phyloP scores from a whole-genome alignment of 352 stramenopile species.

The Phytophthora pseudosyringae region DNA sequence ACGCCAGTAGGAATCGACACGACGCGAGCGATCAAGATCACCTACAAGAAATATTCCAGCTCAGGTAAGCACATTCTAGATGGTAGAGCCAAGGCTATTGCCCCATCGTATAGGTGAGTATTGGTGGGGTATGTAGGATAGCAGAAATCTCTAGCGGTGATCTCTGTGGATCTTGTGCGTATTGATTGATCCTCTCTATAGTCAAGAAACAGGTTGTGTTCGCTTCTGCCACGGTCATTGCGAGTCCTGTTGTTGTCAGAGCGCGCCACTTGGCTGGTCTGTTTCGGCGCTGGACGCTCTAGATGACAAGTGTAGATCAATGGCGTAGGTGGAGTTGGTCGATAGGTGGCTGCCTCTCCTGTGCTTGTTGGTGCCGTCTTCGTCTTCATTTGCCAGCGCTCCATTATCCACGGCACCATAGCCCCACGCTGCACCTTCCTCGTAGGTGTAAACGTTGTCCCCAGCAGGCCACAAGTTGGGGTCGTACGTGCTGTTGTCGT shows the following conservation, averaged over 20 bases:
- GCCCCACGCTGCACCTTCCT: conserved; percentile 22
- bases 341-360: conserved; percentile 33
- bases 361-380: neutral
- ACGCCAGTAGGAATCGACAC: conserved; percentile 22
- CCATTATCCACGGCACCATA: conserved; percentile 17
- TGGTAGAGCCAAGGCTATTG: no score
- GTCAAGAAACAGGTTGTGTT: conserved; percentile 39
- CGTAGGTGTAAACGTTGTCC: conserved; percentile 7
- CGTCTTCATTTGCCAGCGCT: conserved; percentile 16
- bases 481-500: conserved; percentile 18
- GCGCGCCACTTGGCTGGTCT: conserved; percentile 23
- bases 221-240: conserved; percentile 16
- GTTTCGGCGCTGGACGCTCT: conserved; percentile 25
- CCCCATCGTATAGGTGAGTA: conserved; percentile 12
- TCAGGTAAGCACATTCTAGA: conserved; percentile 1
- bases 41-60: neutral
- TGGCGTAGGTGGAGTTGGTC: conserved; percentile 62
- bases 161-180: conserved; percentile 20
- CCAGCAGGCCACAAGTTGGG: conserved; percentile 20
- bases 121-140: conserved; percentile 18
- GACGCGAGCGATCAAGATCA: neutral
- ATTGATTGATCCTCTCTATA: conserved; percentile 34
- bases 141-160: conserved; percentile 7
- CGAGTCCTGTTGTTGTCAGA: conserved; percentile 26
- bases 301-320: conserved; percentile 47